phyloP scores from a whole-genome alignment of 2,329 filamentous ascomycete genomes.

The Ascochyta viciae-villosae region DNA sequence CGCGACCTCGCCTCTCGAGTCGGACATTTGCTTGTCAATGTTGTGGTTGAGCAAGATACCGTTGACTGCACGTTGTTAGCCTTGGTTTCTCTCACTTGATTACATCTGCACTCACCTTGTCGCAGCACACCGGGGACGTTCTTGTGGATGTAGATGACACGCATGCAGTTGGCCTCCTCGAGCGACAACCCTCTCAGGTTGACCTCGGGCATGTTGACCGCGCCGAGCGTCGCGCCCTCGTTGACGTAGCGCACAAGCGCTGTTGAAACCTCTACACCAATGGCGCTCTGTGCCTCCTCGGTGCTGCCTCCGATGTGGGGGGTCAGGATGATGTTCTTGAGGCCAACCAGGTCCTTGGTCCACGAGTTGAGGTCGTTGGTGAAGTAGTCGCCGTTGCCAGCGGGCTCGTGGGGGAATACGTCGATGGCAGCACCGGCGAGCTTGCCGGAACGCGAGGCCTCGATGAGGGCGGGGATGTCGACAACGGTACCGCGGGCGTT shows the following conservation, averaged over 20 bases:
- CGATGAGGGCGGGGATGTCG: slow-evolving; percentile 89
- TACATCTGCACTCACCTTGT: slow-evolving; percentile 62
- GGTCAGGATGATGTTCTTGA: slow-evolving; percentile 94
- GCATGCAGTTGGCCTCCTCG: slow-evolving; percentile 87
- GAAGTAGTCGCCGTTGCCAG: slow-evolving; percentile 95
- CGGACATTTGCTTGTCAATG: slow-evolving; percentile 98
- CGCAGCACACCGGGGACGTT: slow-evolving; percentile 95
- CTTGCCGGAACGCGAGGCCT: slow-evolving; percentile 84
- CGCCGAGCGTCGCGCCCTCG: slow-evolving; percentile 86
- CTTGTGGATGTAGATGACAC: slow-evolving; percentile 95
- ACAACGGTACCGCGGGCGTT: slow-evolving; percentile 93
- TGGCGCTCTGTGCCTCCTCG: slow-evolving; percentile 95
- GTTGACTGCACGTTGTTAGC: slow-evolving; percentile 70
- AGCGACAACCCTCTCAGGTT: slow-evolving; percentile 86
- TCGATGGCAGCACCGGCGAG: slow-evolving; percentile 94
- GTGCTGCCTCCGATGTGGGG: slow-evolving; percentile 98
- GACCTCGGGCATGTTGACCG: slow-evolving; percentile 97
- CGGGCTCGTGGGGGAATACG: slow-evolving; percentile 93
- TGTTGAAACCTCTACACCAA: slow-evolving; percentile 90
- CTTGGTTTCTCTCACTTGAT: background rate
- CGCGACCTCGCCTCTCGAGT: slow-evolving; percentile 90
- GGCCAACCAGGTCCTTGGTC: slow-evolving; percentile 80
- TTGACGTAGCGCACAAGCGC: slow-evolving; percentile 94
- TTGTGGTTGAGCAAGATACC: slow-evolving; percentile 94
- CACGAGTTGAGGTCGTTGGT: slow-evolving; percentile 81